Evolutionary conservation across 148 eudicot species (phyloP).

Genomic region (Selenicereus undatus): DNA sequence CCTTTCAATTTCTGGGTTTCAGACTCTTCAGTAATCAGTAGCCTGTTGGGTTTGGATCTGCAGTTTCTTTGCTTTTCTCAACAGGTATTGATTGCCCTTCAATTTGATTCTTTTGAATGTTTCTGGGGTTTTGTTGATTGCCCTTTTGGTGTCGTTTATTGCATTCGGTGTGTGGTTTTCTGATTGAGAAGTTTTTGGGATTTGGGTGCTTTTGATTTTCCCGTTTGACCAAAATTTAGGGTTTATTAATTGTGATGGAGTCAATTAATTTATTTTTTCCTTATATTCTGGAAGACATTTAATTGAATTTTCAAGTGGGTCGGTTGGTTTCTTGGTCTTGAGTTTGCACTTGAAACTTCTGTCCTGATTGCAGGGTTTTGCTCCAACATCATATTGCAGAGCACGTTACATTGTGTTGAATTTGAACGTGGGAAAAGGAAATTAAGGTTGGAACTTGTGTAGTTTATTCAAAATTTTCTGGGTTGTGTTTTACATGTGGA

Average conservation of each 20-base stretch:
- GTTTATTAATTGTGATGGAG: not conserved
- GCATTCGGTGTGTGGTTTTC: not conserved
- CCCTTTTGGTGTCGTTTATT: not conserved
- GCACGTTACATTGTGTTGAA: conserved; percentile 3
- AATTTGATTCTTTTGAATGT: not conserved
- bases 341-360: conserved; percentile 1
- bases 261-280: not conserved
- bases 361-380: conserved; percentile 26
- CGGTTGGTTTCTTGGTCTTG: not conserved
- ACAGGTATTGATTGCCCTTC: conserved; percentile 2
- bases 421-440: conserved; percentile 13
- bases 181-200: conserved; percentile 14
- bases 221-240: conserved; percentile 4
- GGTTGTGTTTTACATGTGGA: conserved; percentile 10
- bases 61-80: conserved; percentile 19
- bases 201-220: conserved; percentile 8
- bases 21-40: not conserved
- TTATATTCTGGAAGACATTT: conserved; percentile 8
- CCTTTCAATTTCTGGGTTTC: not conserved
- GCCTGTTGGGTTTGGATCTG: conserved; percentile 26
- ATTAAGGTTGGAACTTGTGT: conserved; percentile 26
- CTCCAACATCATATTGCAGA: conserved; percentile 6
- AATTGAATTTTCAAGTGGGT: conserved; percentile 1
- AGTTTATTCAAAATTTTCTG: conserved; percentile 3
- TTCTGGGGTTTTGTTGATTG: too few species aligned